phyloP scores from a whole-genome alignment of 495 filamentous ascomycete genomes.

The Xylaria sp. region DNA sequence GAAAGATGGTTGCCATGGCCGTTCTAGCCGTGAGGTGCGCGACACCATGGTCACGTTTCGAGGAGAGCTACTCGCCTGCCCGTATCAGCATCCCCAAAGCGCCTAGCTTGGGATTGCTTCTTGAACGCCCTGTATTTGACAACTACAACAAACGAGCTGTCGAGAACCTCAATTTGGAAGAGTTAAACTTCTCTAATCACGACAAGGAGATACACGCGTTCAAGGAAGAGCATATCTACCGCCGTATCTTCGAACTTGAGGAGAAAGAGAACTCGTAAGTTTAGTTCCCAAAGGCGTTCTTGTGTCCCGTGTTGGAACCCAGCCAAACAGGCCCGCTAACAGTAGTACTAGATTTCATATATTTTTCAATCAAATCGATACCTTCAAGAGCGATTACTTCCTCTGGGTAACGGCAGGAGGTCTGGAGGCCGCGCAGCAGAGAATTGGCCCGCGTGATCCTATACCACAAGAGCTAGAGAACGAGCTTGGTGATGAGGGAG shows the following conservation, averaged over 20 bases:
- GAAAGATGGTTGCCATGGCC: conserved; percentile 97
- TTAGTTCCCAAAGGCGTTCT: neutral
- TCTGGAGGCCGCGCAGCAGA: conserved; percentile 57
- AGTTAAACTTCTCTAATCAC: conserved; percentile 79
- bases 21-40: conserved; percentile 84
- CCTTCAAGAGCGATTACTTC: conserved; percentile 74
- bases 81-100: conserved; percentile 92
- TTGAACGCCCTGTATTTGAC: conserved; percentile 91
- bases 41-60: conserved; percentile 67
- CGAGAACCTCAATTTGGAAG: conserved; percentile 59
- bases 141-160: conserved; percentile 74
- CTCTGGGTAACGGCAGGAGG: conserved; percentile 76
- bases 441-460: conserved; percentile 24
- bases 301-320: neutral
- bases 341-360: conserved; percentile 65
- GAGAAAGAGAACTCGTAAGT: conserved; percentile 77
- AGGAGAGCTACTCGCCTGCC: conserved; percentile 67
- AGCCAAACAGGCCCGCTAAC: conserved; percentile 10
- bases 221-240: conserved; percentile 92
- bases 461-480: conserved; percentile 39
- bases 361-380: conserved; percentile 87
- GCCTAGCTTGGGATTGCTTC: conserved; percentile 82
- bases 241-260: conserved; percentile 87
- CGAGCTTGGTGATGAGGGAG: conserved; percentile 42
- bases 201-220: conserved; percentile 82